Evolutionary conservation across 2,329 filamentous ascomycete species (phyloP).

Genomic region (Monilinia fructicola): DNA sequence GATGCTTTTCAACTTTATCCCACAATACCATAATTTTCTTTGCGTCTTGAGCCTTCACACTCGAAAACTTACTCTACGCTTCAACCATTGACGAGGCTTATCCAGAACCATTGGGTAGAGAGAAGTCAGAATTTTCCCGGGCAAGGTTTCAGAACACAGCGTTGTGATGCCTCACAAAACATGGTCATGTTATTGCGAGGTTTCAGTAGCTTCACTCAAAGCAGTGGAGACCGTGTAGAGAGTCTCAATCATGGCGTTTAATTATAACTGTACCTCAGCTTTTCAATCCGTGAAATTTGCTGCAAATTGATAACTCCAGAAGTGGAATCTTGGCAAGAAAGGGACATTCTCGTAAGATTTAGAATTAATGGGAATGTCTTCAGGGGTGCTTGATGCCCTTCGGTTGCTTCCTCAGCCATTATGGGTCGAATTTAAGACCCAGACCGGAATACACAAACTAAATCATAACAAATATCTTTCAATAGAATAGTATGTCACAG

Average conservation of each 20-base stretch:
- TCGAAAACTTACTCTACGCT: too few relatives aligned
- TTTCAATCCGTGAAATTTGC: background rate
- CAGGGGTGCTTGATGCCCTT: too few relatives aligned
- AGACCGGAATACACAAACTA: too few relatives aligned
- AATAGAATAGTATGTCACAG: background rate
- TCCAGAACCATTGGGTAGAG: too few relatives aligned
- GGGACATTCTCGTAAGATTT: background rate
- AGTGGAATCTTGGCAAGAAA: background rate
- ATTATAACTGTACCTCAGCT: background rate
- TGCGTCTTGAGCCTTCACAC: background rate
- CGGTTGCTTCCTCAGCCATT: too few relatives aligned
- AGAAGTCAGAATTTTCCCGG: background rate
- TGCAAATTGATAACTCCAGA: background rate
- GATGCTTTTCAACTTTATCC: too few relatives aligned
- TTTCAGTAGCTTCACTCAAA: background rate
- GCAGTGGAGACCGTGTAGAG: background rate
- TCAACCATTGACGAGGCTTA: background rate
- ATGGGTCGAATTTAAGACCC: too few relatives aligned
- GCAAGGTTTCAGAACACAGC: background rate
- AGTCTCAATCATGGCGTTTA: background rate
- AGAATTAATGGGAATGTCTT: too few relatives aligned
- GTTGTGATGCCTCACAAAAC: background rate
- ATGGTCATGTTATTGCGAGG: background rate
- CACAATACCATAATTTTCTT: too few relatives aligned
- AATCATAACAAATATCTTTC: too few relatives aligned